Percentiles rank a stretch among this genome's conserved stretches.
Evolutionary conservation across 1,139 yeast species (phyloP).

Genomic region (Hanseniaspora gamundiae): DNA sequence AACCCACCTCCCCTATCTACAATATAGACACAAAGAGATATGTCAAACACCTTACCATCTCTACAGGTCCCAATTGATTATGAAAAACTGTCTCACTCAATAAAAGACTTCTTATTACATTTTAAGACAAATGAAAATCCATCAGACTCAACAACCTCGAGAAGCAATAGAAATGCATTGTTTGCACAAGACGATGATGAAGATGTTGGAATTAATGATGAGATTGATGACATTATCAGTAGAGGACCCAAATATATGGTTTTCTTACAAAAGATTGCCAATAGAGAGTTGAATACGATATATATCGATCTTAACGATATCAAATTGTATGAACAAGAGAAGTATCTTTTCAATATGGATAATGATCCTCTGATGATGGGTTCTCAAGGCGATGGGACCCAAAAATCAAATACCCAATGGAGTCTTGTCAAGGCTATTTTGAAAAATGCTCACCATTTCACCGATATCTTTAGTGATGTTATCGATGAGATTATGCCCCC

Average conservation of each 20-base stretch:
- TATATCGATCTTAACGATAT: conserved; percentile 78
- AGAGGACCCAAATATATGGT: conserved; percentile 65
- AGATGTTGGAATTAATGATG: conserved; percentile 25
- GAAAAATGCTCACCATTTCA: conserved; percentile 66
- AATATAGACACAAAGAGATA: not conserved
- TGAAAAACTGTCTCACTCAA: conserved; percentile 37
- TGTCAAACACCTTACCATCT: conserved; percentile 30
- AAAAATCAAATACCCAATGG: conserved; percentile 3
- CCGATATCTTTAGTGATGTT: conserved; percentile 62
- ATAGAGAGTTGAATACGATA: conserved; percentile 61
- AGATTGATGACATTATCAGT: conserved; percentile 21
- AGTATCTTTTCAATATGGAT: conserved; percentile 18
- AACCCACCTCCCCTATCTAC: no score
- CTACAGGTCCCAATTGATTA: conserved; percentile 54
- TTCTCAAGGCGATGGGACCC: not conserved
- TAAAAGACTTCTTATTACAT: conserved; percentile 48
- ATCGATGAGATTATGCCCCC: conserved; percentile 77
- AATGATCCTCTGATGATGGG: not conserved
- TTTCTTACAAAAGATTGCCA: conserved; percentile 68
- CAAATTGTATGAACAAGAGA: conserved; percentile 41
- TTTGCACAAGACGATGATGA: conserved; percentile 16
- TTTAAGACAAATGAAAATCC: conserved; percentile 34
- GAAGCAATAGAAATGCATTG: not conserved
- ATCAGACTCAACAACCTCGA: not conserved
- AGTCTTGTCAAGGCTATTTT: conserved; percentile 28